phyloP scores from a whole-genome alignment of 139 green algal species.

The Bryopsis sp. region DNA sequence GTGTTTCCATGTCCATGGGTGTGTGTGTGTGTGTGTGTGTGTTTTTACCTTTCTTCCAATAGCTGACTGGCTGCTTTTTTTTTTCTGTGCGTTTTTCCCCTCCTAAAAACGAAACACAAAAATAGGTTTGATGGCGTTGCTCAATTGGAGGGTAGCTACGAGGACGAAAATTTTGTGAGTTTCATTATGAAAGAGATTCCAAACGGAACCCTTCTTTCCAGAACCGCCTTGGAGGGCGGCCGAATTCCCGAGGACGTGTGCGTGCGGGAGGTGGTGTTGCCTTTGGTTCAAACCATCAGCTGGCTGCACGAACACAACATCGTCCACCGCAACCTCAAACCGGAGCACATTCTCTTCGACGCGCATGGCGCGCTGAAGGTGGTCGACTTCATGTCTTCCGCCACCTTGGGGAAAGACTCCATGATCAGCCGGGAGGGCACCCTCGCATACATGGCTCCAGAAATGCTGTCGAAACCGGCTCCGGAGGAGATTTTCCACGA shows the following conservation, averaged over 20 bases:
- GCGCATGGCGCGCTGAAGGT: conserved; percentile 23
- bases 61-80: too few species aligned
- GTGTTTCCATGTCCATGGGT: too few species aligned
- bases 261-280: conserved; percentile 29
- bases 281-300: conserved; percentile 26
- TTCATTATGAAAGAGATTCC: conserved; percentile 10
- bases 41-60: too few species aligned
- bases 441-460: conserved; percentile 53
- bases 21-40: too few species aligned
- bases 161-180: conserved; percentile 4
- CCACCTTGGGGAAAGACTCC: conserved; percentile 19
- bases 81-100: too few species aligned
- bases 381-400: conserved; percentile 31
- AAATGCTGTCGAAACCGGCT: conserved; percentile 47
- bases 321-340: conserved; percentile 49
- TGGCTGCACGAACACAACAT: conserved; percentile 33
- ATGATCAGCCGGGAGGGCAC: conserved; percentile 41
- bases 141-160: conserved; percentile 5
- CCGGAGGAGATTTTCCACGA: conserved; percentile 50
- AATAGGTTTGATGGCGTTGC: conserved; percentile 3
- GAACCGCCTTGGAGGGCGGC: conserved; percentile 31
- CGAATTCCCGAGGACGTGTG: conserved; percentile 27
- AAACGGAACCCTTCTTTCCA: conserved; percentile 38
- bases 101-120: too few species aligned
- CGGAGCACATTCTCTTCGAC: conserved; percentile 46